A percentile compares a stretch with the other conserved stretches of the same genome.
Evolutionary conservation across 2,329 filamentous ascomycete genomes (phyloP).

Genomic region (Talaromyces sp.): DNA sequence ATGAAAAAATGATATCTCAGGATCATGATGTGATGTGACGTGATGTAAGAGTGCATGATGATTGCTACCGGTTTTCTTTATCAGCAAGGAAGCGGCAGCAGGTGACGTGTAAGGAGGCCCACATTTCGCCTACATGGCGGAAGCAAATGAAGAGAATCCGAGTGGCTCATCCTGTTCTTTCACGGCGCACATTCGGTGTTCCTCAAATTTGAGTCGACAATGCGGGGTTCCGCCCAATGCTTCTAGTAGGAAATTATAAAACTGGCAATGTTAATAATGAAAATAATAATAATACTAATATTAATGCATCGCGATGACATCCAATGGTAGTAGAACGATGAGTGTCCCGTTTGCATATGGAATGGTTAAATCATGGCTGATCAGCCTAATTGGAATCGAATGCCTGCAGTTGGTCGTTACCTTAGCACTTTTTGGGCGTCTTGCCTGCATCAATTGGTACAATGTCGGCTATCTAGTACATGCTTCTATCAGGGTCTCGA

Average conservation of each 20-base stretch:
- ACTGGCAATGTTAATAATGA: background rate
- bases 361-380: no score
- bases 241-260: background rate
- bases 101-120: background rate
- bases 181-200: background rate
- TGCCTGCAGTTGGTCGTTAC: no score
- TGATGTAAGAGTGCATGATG: no score
- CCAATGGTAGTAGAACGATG: background rate
- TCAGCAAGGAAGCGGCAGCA: background rate
- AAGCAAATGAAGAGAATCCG: background rate
- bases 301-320: background rate
- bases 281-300: background rate
- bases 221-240: background rate
- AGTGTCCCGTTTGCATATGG: no score
- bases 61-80: background rate
- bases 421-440: no score
- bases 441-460: no score
- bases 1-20: no score
- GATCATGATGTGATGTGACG: no score
- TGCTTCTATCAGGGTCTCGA: no score
- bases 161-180: background rate
- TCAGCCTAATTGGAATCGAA: no score
- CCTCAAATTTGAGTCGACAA: background rate
- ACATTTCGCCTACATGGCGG: background rate
- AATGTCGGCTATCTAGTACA: no score